Evolutionary conservation across 2,329 filamentous ascomycete species (phyloP), one percentile per base, ranked within the genome.

Genomic region (Zasmidium angulare): DNA sequence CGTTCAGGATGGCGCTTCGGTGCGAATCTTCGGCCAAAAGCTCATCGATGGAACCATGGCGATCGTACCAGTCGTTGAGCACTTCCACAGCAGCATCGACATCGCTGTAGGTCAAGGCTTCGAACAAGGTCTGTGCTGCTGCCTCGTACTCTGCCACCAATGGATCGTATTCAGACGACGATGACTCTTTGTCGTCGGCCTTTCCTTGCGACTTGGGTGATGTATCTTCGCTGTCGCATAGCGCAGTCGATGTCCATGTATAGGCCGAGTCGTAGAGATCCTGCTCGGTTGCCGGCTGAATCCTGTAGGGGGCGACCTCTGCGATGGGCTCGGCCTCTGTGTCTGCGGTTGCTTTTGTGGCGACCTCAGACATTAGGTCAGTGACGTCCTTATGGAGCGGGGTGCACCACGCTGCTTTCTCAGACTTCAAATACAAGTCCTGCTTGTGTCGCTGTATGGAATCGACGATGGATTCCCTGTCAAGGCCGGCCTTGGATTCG

Each of bases 231-330:
- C n/a, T n/a, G n/a, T n/a, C n/a, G n/a, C n/a, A 59, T 14, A 64
- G 48, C 24, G 50, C 55, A 24, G 58, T 29, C 26, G 26, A 29
- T 11, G 36, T 10, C 9, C 46, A 53, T 24, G 61, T 29, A 3
- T 63, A 40, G 12, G 50, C 17, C 7, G 55, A 51, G 11, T 84
- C 80, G 60, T 84, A 85, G 6, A 81, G 66, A 55, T 84, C 82
- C 54, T 84, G 69, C 63, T 86, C 84, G 0, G 79, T 82, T 20
- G 59, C 60, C 2, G 66, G 63, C 22, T 23, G 26, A 54, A 43
- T 43, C 14, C 36, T 43, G 36, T 43, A 43, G 3, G 36, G 36
- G 7, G 10, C 19, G 26, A 31, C n/a, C 20, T 26, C 43, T 12
- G 53, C 58, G n/a, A 55, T 19, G 17, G 59, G 56, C 19, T 56